phyloP scores from a whole-genome alignment of 129 eudicot genomes.

The Smallanthus sonchifolius region DNA sequence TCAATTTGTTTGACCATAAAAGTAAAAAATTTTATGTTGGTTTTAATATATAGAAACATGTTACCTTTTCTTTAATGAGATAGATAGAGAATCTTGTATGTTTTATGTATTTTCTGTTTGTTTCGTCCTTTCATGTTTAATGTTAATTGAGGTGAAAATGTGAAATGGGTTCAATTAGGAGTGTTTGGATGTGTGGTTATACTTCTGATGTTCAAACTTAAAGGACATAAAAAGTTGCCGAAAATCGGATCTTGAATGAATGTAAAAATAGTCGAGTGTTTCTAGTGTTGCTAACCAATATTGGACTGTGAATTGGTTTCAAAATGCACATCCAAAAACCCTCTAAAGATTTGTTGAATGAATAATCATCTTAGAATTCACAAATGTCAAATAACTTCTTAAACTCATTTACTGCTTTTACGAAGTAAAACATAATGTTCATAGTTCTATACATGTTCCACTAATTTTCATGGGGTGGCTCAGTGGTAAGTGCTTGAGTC shows the following conservation, averaged over 20 bases:
- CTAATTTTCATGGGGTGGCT: too few species aligned
- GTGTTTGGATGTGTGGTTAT: slow-evolving; percentile 4
- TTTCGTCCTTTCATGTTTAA: not conserved
- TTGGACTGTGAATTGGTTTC: not conserved
- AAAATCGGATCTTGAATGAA: not conserved
- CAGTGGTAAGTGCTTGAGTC: too few species aligned
- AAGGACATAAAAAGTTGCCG: not conserved
- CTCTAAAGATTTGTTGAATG: not conserved
- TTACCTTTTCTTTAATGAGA: not conserved
- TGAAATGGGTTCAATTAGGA: not conserved
- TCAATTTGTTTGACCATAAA: not conserved
- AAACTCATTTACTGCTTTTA: not conserved
- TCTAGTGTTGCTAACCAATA: not conserved
- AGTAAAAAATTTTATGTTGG: not conserved
- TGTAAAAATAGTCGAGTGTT: not conserved
- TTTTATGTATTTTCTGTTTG: not conserved
- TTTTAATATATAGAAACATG: not conserved
- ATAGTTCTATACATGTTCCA: not conserved
- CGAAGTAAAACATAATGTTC: not conserved
- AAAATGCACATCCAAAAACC: not conserved
- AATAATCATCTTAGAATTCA: not conserved
- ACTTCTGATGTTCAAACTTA: not conserved
- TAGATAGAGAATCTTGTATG: not conserved
- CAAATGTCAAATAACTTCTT: not conserved
- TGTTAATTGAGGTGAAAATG: not conserved